phyloP scores from a whole-genome alignment of 768 basidiomycete genomes.

The Lentinula aciculospora region DNA sequence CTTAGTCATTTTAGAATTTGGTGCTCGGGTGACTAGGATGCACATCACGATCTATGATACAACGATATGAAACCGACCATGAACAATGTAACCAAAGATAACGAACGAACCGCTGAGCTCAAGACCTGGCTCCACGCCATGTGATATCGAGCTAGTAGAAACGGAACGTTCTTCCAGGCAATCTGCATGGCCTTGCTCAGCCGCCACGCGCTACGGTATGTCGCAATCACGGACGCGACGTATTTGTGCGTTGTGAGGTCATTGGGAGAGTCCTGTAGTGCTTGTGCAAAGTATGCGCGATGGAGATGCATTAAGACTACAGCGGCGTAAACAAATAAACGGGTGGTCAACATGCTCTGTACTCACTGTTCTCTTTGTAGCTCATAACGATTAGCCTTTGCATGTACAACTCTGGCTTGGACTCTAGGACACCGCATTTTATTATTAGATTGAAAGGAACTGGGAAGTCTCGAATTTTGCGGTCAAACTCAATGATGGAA shows the following conservation, averaged over 20 bases:
- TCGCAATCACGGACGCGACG: slow-evolving; percentile 64
- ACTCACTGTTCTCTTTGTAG: slow-evolving; percentile 45
- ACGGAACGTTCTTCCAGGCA: slow-evolving; percentile 34
- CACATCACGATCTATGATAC: slow-evolving; percentile 50
- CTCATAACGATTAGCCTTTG: slow-evolving; percentile 39
- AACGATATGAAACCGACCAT: neutral
- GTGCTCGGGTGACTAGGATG: slow-evolving; percentile 44
- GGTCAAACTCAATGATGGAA: slow-evolving; percentile 52
- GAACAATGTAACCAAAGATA: neutral
- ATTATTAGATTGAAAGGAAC: slow-evolving; percentile 44
- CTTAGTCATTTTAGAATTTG: slow-evolving; percentile 39
- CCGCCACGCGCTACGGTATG: slow-evolving; percentile 69
- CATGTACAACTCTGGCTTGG: slow-evolving; percentile 23
- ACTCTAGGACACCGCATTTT: slow-evolving; percentile 16
- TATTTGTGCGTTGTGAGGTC: slow-evolving; percentile 59
- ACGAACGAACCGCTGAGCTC: slow-evolving; percentile 52
- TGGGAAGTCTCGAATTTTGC: slow-evolving; percentile 53
- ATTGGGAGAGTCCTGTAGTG: slow-evolving; percentile 51
- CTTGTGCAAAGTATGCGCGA: slow-evolving; percentile 62
- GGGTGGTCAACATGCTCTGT: neutral
- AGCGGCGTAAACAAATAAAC: neutral
- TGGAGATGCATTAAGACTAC: slow-evolving; percentile 61
- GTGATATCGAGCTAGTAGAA: slow-evolving; percentile 38
- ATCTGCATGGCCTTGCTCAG: slow-evolving; percentile 44
- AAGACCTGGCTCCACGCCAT: slow-evolving; percentile 63